Evolutionary conservation across 768 basidiomycete species (phyloP), one percentile per base, ranked within the genome.

Genomic region (Serpula lacrymans): DNA sequence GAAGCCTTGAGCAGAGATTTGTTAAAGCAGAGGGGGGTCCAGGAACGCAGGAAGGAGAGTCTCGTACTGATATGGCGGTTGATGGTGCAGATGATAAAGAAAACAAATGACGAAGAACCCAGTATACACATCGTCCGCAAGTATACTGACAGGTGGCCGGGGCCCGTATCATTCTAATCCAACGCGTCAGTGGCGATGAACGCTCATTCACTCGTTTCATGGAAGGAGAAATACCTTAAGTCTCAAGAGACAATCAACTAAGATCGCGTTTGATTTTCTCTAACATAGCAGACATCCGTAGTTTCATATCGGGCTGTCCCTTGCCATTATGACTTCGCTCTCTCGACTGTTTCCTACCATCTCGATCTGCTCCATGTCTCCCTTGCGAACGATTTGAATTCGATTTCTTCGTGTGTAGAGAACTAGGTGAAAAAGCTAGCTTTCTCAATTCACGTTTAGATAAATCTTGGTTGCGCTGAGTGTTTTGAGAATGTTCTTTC

Each of bases 251-350:
- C 42, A 24, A 33, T 59, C 58, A 79, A 39, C 64, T 54, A 27
- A 64, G 58, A 52, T 82, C 74, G 34, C 74, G 75, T 59, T 88
- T 85, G 49, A 95, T 92, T 63, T 84, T 83, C 59, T 90, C 88
- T 43, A 95, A 73, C 72, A 95, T 72, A 21, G 77, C 82, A 46
- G 80, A 78, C 89, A 95, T 94, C 36, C 90, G 81, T 35, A 86
- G 63, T 53, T 84, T 86, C 91, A 95, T 93, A 55, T 78, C 71
- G n/a, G 80, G 80, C 51, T 81, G 78, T 4, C 76, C 67, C 21
- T 60, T 50, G 10, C 57, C 59, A n/a, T n/a, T n/a, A 10, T 48
- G 49, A n/a, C 52, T 46, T 16, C 50, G 35, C 26, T 43, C 29
- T 34, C 34, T 74, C 66, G 16, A 75, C 72, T 39, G 76, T 72